Conservation (phyloP, 2,329 filamentous ascomycete genomes). For the Diaporthe citri region DNA sequence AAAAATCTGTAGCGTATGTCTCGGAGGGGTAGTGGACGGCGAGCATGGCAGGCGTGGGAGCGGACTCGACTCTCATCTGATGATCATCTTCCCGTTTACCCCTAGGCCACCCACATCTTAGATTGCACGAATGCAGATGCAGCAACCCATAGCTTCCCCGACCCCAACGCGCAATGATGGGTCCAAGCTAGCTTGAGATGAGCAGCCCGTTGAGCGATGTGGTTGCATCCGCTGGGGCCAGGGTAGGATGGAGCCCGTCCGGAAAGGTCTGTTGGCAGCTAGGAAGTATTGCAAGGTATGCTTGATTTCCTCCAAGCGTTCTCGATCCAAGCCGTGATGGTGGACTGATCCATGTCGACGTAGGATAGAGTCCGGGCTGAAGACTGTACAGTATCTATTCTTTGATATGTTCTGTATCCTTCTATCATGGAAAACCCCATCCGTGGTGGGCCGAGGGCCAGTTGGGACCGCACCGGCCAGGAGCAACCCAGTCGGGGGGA, state of each 20-base stretch:
- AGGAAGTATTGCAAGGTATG: conserved; percentile 7
- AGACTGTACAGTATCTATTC: background rate
- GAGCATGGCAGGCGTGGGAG: conserved; percentile 26
- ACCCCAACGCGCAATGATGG: conserved; percentile 31
- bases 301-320: conserved; percentile 23
- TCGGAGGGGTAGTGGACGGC: conserved; percentile 34
- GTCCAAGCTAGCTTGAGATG: conserved; percentile 29
- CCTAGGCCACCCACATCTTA: conserved; percentile 27
- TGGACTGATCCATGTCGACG: conserved; percentile 25
- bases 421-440: background rate
- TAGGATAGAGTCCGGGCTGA: conserved; percentile 21
- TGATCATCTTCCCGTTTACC: conserved; percentile 31
- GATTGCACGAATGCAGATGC: conserved; percentile 35
- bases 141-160: conserved; percentile 33
- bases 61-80: conserved; percentile 34
- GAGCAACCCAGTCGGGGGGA: conserved; percentile 21
- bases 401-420: background rate
- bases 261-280: conserved; percentile 26
- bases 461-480: conserved; percentile 17
- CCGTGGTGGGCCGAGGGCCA: conserved; percentile 4
- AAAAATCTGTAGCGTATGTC: conserved; percentile 38
- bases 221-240: conserved; percentile 35
- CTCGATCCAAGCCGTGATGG: background rate
- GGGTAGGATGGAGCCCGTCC: conserved; percentile 25
- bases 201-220: conserved; percentile 31